Evolutionary conservation across 2,329 filamentous ascomycete species (phyloP).

Genomic region (Fonsecaea multimorphosa): DNA sequence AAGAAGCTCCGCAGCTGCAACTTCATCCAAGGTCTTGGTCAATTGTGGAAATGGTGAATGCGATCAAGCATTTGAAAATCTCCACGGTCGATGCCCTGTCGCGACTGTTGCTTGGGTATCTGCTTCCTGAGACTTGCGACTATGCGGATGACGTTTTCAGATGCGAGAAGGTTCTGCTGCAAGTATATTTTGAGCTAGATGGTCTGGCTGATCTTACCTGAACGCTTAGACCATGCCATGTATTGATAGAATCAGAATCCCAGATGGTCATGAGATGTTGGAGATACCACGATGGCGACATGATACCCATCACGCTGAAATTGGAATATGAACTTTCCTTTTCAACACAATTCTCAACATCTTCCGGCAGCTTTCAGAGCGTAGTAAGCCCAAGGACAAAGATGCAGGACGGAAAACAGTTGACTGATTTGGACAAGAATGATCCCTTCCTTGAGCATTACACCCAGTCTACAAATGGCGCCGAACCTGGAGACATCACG

Average conservation of each 20-base stretch:
- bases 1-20: constrained; percentile 17
- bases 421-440: no score
- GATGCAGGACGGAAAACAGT: neutral
- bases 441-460: no score
- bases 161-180: constrained; percentile 19
- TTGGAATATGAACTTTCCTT: neutral
- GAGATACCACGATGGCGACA: neutral
- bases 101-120: constrained; percentile 17
- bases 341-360: neutral
- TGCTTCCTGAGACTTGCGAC: constrained; percentile 16
- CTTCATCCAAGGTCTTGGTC: constrained; percentile 25
- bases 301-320: neutral
- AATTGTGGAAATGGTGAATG: constrained; percentile 28
- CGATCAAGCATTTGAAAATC: constrained; percentile 21
- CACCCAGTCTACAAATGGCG: no score
- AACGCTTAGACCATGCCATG: neutral
- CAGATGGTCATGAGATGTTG: neutral
- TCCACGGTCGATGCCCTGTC: constrained; percentile 24
- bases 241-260: neutral
- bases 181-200: constrained; percentile 23
- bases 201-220: constrained; percentile 14
- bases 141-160: constrained; percentile 1
- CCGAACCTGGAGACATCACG: no score
- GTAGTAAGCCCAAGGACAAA: neutral
- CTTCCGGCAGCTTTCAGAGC: neutral